Base-by-base conservation (phyloP, 2,329 filamentous ascomycete species). In the Chaetomium globosum region DNA sequence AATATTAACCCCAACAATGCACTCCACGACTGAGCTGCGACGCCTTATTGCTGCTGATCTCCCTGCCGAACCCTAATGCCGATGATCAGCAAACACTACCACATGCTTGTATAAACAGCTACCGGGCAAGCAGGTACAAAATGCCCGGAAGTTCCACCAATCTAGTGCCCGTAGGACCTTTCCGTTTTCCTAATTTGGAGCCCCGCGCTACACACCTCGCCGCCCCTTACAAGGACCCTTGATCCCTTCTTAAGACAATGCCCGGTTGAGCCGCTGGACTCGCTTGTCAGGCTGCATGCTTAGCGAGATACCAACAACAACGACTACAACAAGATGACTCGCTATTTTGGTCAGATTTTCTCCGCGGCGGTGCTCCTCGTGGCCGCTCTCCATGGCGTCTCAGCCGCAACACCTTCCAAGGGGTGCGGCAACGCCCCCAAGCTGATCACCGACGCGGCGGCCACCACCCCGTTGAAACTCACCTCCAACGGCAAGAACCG, bases 401-500 rank as follows among this genome's bases (percentile, higher is more conserved):
- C 59, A 10, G 60, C 60, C 21, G 56, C 31, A 5, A 59, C 26
- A 13, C 62, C 56, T 7, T 64, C 62, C 0, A 21, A 48, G 10
- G 62, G 62, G 2, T 65, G 63, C 63, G 63, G 63, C 21, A 61
- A 39, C 30, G 21, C 39, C 30, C 57, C 63, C 1, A 28, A 60
- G 12, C 43, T 65, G 3, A 51, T 65, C 57, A 61, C 57, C 26
- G 5, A 4, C 16, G 28, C 36, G 2, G 26, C 26, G 4, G 28
- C 51, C 19, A 57, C 63, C 6, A 61, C 51, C 0, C 58, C 57
- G 8, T 21, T 64, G 2, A 65, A 31, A 3, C 59, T 66, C 5
- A 68, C 54, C 1, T 49, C 65, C 59, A 68, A 69, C 65, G 60
- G 62, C 66, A 68, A 67, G 30, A 33, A 28, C 19, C 64, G 69